Conservation (phyloP, 163 green algal species). For the Scenedesmus sp. region DNA sequence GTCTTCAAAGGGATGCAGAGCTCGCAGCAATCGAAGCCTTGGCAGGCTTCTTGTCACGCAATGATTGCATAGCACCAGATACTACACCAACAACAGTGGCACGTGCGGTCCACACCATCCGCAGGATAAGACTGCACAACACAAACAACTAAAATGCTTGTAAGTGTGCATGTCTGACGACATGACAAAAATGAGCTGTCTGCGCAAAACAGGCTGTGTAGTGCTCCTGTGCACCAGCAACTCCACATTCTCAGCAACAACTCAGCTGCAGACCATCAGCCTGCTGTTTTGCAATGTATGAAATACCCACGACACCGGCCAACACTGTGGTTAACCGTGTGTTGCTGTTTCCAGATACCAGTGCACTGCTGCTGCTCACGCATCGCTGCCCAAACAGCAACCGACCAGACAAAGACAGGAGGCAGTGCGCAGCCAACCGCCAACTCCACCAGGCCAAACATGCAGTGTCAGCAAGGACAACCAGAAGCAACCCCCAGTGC, state of each 20-base stretch:
- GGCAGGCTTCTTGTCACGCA: not conserved
- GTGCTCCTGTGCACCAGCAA: not conserved
- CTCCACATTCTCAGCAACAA: not conserved
- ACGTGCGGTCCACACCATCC: not conserved
- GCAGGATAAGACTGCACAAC: not conserved
- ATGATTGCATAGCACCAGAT: not conserved
- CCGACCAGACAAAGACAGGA: not conserved
- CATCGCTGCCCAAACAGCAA: not conserved
- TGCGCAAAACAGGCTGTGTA: not conserved
- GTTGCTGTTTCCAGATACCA: not conserved
- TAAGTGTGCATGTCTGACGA: not conserved
- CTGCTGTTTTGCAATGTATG: not conserved
- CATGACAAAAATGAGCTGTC: not conserved
- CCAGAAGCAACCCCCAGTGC: not conserved
- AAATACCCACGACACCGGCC: not conserved
- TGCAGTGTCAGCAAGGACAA: not conserved
- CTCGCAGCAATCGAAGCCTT: not conserved
- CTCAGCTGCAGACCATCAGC: not conserved
- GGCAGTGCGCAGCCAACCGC: not conserved
- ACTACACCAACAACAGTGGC: not conserved
- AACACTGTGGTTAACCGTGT: not conserved
- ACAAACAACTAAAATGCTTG: no score
- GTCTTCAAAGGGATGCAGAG: conserved; percentile 4
- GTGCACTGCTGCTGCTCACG: not conserved
- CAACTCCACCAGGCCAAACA: not conserved